A percentile compares a stretch with the other conserved stretches of the same genome.
Conservation (phyloP, 2,329 filamentous ascomycete species). For the Fusarium coffeatum region DNA sequence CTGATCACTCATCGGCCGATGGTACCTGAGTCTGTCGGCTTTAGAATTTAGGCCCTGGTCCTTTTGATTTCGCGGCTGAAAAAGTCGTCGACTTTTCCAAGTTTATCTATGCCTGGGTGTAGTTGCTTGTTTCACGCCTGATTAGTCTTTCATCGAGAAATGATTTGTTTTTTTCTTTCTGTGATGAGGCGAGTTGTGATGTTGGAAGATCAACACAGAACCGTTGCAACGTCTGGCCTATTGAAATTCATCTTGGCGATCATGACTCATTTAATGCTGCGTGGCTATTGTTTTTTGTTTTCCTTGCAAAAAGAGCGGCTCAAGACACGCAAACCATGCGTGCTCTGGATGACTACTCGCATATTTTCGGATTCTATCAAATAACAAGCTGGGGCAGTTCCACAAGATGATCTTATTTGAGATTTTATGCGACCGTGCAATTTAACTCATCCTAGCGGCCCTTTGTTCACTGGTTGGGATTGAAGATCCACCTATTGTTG, state of each 20-base stretch:
- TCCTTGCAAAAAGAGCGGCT: not conserved
- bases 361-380: conserved; percentile 36
- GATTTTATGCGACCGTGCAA: conserved; percentile 35
- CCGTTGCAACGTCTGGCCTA: conserved; percentile 8
- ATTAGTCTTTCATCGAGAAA: conserved; percentile 11
- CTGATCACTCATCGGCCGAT: conserved; percentile 35
- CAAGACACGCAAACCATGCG: not conserved
- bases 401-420: conserved; percentile 40
- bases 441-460: conserved; percentile 21
- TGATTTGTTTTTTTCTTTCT: conserved; percentile 2
- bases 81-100: conserved; percentile 15
- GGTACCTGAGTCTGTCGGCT: conserved; percentile 30
- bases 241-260: conserved; percentile 9
- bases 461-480: conserved; percentile 4
- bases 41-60: conserved; percentile 33
- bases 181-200: conserved; percentile 9
- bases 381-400: conserved; percentile 36
- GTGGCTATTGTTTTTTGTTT: conserved; percentile 10
- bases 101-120: not conserved
- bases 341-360: conserved; percentile 7
- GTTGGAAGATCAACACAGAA: not conserved
- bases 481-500: conserved; percentile 8
- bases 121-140: conserved; percentile 15
- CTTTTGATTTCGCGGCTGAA: conserved; percentile 36
- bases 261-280: conserved; percentile 3